These are phyloP conservation scores for Sporothrix globosa DNA, from an alignment of 2,329 filamentous ascomycete species.

Conservation along the genomic window DNA sequence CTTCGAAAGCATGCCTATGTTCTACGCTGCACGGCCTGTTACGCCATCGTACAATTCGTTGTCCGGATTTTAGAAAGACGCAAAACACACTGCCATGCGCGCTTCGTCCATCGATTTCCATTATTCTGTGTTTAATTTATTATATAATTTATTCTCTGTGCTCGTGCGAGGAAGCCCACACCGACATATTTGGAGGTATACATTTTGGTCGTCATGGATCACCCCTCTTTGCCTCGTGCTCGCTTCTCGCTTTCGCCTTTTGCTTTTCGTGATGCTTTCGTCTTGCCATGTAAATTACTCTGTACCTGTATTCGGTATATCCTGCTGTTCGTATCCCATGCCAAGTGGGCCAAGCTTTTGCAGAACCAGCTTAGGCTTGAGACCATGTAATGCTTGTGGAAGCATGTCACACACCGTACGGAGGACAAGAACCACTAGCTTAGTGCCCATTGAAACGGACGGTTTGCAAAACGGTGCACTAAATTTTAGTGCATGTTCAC, in stretches of 20 bases:
- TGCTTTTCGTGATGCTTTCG: conserved; percentile 2
- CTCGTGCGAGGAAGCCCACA: conserved; percentile 7
- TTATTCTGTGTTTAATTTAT: neutral
- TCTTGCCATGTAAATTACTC: neutral
- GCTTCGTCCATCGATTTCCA: neutral
- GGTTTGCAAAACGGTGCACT: neutral
- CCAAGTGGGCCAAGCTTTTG: conserved; percentile 21
- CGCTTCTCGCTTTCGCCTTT: neutral
- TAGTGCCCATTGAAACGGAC: conserved; percentile 1
- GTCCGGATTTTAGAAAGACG: neutral
- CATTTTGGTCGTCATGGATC: neutral
- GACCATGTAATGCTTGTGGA: conserved; percentile 9
- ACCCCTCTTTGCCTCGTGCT: neutral
- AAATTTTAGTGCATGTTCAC: neutral
- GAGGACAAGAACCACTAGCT: conserved; percentile 8
- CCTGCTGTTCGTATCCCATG: neutral
- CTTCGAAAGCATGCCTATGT: neutral
- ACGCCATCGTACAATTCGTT: conserved; percentile 2
- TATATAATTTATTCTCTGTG: neutral
- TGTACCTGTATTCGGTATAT: no score
- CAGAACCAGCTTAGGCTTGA: conserved; percentile 19
- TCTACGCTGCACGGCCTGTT: neutral
- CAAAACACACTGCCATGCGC: neutral
- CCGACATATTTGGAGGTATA: conserved; percentile 4
- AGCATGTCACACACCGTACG: neutral